These are phyloP conservation scores for Acorus calamus DNA, from an alignment of 106 monocot species.

Conservation along the genomic window DNA sequence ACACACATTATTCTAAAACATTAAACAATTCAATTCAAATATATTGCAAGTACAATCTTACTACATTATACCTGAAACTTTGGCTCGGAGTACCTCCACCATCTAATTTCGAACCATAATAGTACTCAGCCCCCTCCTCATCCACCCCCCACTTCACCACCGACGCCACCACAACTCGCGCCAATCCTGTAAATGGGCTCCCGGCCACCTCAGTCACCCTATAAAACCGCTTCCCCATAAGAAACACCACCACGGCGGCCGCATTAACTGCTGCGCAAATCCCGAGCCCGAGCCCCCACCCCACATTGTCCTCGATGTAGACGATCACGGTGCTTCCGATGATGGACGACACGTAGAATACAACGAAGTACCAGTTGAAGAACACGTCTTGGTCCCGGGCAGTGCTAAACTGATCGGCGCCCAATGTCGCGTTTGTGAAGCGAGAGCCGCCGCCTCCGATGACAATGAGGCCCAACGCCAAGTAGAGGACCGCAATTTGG, in stretches of 20 bases:
- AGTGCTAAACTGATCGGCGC: conserved; percentile 48
- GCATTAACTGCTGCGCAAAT: conserved; percentile 12
- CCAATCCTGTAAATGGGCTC: conserved; percentile 50
- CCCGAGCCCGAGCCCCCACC: conserved; percentile 53
- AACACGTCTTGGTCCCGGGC: conserved; percentile 26
- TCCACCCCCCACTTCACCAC: conserved; percentile 29
- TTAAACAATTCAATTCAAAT: too few species aligned
- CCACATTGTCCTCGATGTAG: conserved; percentile 51
- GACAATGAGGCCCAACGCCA: conserved; percentile 20
- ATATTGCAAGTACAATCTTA: too few species aligned
- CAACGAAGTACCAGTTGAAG: conserved; percentile 71
- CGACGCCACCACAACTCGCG: conserved; percentile 35
- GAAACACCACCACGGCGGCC: conserved; percentile 10
- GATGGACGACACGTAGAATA: conserved; percentile 18
- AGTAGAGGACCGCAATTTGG: conserved; percentile 32
- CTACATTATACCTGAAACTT: conserved; percentile 18
- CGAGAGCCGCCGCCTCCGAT: conserved; percentile 36
- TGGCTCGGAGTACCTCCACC: background rate
- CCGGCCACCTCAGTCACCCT: conserved; percentile 19
- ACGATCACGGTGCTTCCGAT: conserved; percentile 44
- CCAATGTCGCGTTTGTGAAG: conserved; percentile 41
- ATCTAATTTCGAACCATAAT: conserved; percentile 1
- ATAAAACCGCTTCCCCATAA: conserved; percentile 30
- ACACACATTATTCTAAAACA: too few species aligned
- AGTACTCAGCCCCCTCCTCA: conserved; percentile 10